Evolutionary conservation across 2,329 filamentous ascomycete species (phyloP).

Genomic region (Fonsecaea erecta): DNA sequence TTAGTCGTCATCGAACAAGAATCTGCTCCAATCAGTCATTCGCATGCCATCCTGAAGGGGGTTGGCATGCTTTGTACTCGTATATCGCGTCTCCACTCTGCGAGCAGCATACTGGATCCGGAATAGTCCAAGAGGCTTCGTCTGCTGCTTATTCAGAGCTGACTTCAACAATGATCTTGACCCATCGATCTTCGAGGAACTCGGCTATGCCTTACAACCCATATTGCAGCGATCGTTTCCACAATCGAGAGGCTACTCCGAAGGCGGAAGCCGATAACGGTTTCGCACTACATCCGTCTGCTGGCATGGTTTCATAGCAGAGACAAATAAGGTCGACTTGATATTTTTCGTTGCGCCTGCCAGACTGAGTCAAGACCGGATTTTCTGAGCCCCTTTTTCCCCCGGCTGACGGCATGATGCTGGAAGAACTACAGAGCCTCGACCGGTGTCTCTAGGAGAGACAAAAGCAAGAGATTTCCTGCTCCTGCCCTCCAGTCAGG

Average conservation of each 20-base stretch:
- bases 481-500: background rate
- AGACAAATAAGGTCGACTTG: background rate
- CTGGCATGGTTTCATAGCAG: background rate
- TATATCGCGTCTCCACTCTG: background rate
- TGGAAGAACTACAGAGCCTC: background rate
- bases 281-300: background rate
- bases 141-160: slow-evolving; percentile 1
- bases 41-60: background rate
- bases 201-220: background rate
- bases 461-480: background rate
- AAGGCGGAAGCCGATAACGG: background rate
- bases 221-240: background rate
- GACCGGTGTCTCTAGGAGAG: background rate
- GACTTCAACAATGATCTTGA: background rate
- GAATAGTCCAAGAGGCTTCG: slow-evolving; percentile 1
- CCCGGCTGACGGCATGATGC: background rate
- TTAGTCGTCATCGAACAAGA: background rate
- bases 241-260: background rate
- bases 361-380: background rate
- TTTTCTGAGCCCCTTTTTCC: background rate
- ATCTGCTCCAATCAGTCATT: background rate
- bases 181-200: background rate
- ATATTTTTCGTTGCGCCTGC: background rate
- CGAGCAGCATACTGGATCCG: slow-evolving; percentile 6
- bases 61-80: too few relatives aligned